Conservation (phyloP, 1,139 yeast species). For the Torulaspora globosa region DNA sequence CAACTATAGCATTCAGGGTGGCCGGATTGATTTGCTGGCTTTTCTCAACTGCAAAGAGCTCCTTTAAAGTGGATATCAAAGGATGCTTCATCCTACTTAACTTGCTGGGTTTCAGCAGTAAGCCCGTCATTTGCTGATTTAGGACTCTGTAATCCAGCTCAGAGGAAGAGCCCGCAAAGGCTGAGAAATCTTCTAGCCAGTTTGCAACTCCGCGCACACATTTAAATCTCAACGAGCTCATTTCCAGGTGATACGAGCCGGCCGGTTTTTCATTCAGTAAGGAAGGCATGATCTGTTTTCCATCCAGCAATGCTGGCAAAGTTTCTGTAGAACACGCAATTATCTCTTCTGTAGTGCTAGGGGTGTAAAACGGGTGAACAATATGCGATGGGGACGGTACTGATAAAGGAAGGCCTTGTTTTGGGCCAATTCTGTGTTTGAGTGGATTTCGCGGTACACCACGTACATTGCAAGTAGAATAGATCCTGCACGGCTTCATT, state of each 20-base stretch:
- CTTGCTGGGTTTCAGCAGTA: constrained; percentile 15
- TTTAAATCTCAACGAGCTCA: constrained; percentile 17
- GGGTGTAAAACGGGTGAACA: constrained; percentile 28
- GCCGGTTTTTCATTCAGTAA: constrained; percentile 14
- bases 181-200: constrained; percentile 16
- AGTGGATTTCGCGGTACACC: constrained; percentile 7
- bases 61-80: constrained; percentile 8
- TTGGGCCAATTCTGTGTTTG: neutral
- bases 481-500: constrained; percentile 7
- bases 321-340: constrained; percentile 21
- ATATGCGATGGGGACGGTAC: constrained; percentile 21
- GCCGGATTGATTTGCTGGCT: constrained; percentile 8
- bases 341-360: constrained; percentile 24
- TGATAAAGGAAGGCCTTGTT: neutral
- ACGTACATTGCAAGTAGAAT: constrained; percentile 2
- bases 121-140: constrained; percentile 6
- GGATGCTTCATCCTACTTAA: constrained; percentile 12
- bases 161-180: neutral
- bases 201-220: constrained; percentile 17
- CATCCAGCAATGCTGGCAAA: constrained; percentile 20
- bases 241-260: constrained; percentile 11
- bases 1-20: constrained; percentile 15
- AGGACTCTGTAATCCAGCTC: constrained; percentile 2
- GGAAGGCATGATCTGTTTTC: constrained; percentile 21
- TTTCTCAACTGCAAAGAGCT: constrained; percentile 11